phyloP scores from a whole-genome alignment of 2,329 filamentous ascomycete species.

The Apiospora pterosperma region DNA sequence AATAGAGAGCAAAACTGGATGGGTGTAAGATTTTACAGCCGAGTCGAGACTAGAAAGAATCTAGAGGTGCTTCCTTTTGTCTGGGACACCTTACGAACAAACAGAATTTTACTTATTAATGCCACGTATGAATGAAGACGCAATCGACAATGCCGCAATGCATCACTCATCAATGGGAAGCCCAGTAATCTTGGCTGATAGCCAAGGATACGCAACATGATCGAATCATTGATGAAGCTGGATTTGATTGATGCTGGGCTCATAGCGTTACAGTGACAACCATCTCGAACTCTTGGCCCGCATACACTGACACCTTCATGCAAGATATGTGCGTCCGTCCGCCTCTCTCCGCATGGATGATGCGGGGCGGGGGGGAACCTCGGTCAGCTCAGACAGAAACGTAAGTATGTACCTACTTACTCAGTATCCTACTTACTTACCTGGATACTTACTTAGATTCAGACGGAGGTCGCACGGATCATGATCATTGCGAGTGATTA shows the following conservation, averaged over 20 bases:
- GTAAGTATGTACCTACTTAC: no score
- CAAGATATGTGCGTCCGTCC: no score
- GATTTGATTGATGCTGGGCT: not conserved
- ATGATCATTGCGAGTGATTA: not conserved
- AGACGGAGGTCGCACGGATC: not conserved
- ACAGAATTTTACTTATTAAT: not conserved
- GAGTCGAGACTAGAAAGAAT: not conserved
- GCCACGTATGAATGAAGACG: not conserved
- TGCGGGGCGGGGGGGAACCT: not conserved
- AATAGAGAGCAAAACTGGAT: not conserved
- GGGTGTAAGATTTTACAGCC: not conserved
- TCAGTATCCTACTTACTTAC: not conserved
- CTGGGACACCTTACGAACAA: not conserved
- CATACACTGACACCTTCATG: not conserved
- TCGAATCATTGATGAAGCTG: not conserved
- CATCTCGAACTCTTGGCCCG: not conserved
- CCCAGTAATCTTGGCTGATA: not conserved
- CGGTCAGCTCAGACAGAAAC: not conserved
- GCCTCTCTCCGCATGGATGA: not conserved
- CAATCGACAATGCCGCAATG: not conserved
- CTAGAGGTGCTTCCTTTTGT: not conserved
- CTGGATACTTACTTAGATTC: not conserved
- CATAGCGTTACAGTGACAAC: not conserved
- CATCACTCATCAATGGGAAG: not conserved
- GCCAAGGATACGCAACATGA: not conserved